Evolutionary conservation across 352 stramenopile genomes (phyloP), one percentile per base, ranked within the genome.

Genomic region (Pythium aquatile): DNA sequence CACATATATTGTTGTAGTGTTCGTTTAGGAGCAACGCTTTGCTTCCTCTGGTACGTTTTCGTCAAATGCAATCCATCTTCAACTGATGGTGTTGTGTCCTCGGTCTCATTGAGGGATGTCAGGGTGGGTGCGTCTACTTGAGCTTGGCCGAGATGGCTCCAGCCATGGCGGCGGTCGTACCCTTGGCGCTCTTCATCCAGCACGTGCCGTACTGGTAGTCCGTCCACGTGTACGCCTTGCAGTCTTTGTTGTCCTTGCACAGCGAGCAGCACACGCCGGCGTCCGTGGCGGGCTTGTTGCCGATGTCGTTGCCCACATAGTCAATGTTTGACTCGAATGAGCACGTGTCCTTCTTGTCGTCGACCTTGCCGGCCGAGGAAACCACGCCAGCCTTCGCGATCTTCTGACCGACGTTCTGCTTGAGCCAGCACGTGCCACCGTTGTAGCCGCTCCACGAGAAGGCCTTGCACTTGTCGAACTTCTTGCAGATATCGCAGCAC

Each of bases 171-270:
- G 13, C 14, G 17, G 20, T 5, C 44, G 6, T 30, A 20, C 56
- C 20, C 58, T 30, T 53, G 72, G 11, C 53, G 51, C 68, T 81
- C 63, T 90, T 88, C 26, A 88, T 66, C 68, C 73, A 89, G 58
- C 79, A 87, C 9, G 75, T 87, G 9, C 79, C 79, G n/a, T 70
- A 61, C 48, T 81, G 83, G 63, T 69, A 72, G 54, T 73, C 72
- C 9, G 42, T 81, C 80, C 80, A 89, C 0, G 77, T 59, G 58
- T 57, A 72, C 35, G 59, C 65, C 26, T 37, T 33, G 47, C 47
- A 54, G 11, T 16, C 13, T 3, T 5, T 33, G 53, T 49, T 59
- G 17, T 33, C 37, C 33, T 32, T 59, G n/a, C 33, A 49, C 35
- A 11, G 8, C 17, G n/a, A 20, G 32, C 26, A 49, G 37, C 53